phyloP scores from a whole-genome alignment of 2,329 filamentous ascomycete species.

The Alternaria longipes region DNA sequence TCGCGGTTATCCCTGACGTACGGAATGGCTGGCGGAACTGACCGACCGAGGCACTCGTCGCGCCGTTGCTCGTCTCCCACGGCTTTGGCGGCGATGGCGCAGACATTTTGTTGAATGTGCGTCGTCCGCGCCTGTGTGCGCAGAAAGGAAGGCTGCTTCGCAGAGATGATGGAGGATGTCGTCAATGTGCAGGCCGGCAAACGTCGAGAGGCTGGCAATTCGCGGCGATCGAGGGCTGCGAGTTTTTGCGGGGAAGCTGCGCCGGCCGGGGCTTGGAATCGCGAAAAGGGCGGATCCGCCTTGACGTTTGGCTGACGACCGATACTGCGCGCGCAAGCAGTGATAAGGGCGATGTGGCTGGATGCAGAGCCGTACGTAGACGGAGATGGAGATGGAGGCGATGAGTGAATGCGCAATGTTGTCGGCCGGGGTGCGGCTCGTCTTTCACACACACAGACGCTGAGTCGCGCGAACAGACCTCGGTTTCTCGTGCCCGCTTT shows the following conservation, averaged over 20 bases:
- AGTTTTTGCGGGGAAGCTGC: conserved; percentile 21
- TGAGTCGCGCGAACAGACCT: conserved; percentile 32
- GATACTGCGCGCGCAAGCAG: conserved; percentile 8
- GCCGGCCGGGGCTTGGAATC: conserved; percentile 8
- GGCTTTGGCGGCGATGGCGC: conserved; percentile 89
- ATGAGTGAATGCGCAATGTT: conserved; percentile 4
- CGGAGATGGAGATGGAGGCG: conserved; percentile 1
- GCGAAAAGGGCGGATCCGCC: conserved; percentile 25
- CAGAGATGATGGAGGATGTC: conserved; percentile 19
- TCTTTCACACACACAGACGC: conserved; percentile 24
- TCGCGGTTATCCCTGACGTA: conserved; percentile 24
- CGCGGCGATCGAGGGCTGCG: conserved; percentile 14
- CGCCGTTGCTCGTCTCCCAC: conserved; percentile 84
- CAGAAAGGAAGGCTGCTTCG: conserved; percentile 1
- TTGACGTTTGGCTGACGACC: neutral
- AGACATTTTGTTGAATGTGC: conserved; percentile 58
- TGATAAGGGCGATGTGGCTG: neutral
- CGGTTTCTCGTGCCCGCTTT: conserved; percentile 33
- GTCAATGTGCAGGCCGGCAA: conserved; percentile 16
- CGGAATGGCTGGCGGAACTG: conserved; percentile 28
- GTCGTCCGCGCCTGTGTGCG: conserved; percentile 37
- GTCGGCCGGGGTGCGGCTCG: conserved; percentile 29
- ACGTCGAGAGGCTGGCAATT: conserved; percentile 15
- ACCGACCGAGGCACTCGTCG: conserved; percentile 53
- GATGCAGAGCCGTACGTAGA: neutral